Conservation (phyloP, 73 alveolate genomes). For the Durusdinium trenchii region DNA sequence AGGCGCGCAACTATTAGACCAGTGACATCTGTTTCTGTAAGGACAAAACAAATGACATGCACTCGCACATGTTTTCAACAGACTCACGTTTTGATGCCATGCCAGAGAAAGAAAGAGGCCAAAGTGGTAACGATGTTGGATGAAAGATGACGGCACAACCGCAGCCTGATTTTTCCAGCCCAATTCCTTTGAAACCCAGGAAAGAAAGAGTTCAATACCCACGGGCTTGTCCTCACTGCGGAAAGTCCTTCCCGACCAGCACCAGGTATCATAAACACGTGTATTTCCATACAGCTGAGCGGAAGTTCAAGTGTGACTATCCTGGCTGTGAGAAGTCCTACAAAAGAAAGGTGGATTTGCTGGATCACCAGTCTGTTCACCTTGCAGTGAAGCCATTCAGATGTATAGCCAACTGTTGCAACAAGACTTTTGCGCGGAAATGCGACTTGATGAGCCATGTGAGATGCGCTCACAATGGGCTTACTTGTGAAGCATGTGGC, state of each 20-base stretch:
- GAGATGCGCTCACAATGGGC: conserved; percentile 77
- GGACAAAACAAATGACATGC: too few species aligned
- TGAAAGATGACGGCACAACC: too few species aligned
- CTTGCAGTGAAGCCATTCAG: conserved; percentile 42
- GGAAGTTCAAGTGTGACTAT: conserved; percentile 77
- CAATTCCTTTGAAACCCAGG: too few species aligned
- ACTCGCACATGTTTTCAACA: too few species aligned
- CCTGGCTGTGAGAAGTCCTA: conserved; percentile 81
- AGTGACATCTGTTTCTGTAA: too few species aligned
- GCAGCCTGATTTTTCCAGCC: too few species aligned
- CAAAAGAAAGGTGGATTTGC: conserved; percentile 70
- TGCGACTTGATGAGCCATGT: conserved; percentile 1
- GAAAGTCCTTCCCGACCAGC: conserved; percentile 74
- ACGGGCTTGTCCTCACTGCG: conserved; percentile 57
- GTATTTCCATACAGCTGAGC: conserved; percentile 70
- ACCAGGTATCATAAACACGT: conserved; percentile 87
- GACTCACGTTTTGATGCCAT: too few species aligned
- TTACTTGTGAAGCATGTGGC: conserved; percentile 81
- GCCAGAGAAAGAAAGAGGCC: too few species aligned
- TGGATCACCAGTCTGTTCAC: conserved; percentile 61
- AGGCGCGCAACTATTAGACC: too few species aligned
- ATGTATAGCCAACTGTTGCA: conserved; percentile 28
- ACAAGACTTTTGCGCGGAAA: conserved; percentile 66
- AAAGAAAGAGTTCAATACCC: conserved; percentile 27
- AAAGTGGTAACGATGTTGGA: too few species aligned